Percentiles rank a stretch among this genome's conserved stretches.
Conservation (phyloP, 768 basidiomycete species). For the Boletellus sp. region DNA sequence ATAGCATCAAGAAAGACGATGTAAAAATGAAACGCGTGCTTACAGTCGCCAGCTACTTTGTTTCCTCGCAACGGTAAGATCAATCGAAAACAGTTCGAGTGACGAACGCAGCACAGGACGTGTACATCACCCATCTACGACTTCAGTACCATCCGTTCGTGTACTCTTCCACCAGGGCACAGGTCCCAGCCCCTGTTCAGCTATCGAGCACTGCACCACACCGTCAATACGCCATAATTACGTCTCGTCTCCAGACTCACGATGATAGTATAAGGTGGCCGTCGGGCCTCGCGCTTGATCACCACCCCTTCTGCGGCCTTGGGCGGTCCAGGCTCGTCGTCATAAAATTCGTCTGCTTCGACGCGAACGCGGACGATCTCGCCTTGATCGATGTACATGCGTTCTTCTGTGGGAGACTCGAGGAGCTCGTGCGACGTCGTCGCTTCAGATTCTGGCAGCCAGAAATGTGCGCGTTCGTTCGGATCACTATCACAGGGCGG, state of each 20-base stretch:
- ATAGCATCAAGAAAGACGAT: neutral
- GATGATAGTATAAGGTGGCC: constrained; percentile 66
- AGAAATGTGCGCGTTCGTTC: constrained; percentile 81
- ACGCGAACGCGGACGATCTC: constrained; percentile 76
- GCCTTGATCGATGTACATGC: constrained; percentile 79
- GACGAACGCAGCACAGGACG: neutral
- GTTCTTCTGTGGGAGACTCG: constrained; percentile 58
- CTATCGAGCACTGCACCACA: constrained; percentile 68
- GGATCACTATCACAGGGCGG: constrained; percentile 52
- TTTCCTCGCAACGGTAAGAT: neutral
- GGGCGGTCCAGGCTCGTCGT: constrained; percentile 82
- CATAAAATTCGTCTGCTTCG: constrained; percentile 79
- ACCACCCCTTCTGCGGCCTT: constrained; percentile 69
- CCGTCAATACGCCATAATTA: neutral
- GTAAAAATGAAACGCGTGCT: neutral
- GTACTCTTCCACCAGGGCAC: constrained; percentile 69
- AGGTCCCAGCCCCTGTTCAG: constrained; percentile 79
- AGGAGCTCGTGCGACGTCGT: constrained; percentile 58
- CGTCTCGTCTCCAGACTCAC: constrained; percentile 37
- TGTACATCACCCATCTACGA: constrained; percentile 40
- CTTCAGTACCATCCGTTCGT: constrained; percentile 38
- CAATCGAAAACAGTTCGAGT: neutral
- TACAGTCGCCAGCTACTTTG: neutral
- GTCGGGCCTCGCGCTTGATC: constrained; percentile 44
- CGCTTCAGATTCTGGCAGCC: constrained; percentile 62